Percentiles rank a stretch among this genome's conserved stretches.
Evolutionary conservation across 2,329 filamentous ascomycete species (phyloP).

Genomic region (Elsinoe batatas): DNA sequence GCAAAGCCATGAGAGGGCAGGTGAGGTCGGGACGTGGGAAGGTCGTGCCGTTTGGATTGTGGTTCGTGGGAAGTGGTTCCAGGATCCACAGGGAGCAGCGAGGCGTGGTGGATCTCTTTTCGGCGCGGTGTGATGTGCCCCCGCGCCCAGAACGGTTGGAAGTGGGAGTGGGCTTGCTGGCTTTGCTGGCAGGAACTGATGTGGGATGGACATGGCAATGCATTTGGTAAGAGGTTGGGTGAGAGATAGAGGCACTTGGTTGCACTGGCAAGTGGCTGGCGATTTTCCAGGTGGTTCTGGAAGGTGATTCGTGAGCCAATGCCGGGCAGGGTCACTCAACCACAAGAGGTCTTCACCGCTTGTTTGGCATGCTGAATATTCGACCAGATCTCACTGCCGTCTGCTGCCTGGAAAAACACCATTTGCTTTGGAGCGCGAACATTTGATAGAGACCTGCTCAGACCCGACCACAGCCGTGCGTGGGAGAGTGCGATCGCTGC

Average conservation of each 20-base stretch:
- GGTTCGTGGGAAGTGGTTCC: neutral
- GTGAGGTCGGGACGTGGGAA: neutral
- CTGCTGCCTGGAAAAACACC: neutral
- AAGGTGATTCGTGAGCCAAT: neutral
- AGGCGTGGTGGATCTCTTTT: neutral
- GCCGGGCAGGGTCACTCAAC: neutral
- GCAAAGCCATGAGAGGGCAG: neutral
- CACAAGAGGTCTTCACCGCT: neutral
- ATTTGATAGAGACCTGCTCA: neutral
- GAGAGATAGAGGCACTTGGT: neutral
- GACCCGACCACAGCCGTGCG: neutral
- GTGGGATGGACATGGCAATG: neutral
- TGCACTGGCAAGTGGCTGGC: neutral
- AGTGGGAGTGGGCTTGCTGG: neutral
- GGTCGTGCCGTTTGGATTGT: neutral
- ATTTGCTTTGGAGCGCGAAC: neutral
- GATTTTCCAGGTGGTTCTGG: neutral
- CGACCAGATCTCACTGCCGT: neutral
- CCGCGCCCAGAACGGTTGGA: neutral
- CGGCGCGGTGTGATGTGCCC: neutral
- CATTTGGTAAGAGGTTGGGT: conserved; percentile 7
- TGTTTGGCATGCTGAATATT: neutral
- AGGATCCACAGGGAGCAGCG: neutral
- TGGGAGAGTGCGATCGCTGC: neutral
- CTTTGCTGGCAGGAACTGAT: neutral